A percentile compares a stretch with the other conserved stretches of the same genome.
phyloP scores from a whole-genome alignment of 2,329 filamentous ascomycete genomes.

The Tolypocladium inflatum region DNA sequence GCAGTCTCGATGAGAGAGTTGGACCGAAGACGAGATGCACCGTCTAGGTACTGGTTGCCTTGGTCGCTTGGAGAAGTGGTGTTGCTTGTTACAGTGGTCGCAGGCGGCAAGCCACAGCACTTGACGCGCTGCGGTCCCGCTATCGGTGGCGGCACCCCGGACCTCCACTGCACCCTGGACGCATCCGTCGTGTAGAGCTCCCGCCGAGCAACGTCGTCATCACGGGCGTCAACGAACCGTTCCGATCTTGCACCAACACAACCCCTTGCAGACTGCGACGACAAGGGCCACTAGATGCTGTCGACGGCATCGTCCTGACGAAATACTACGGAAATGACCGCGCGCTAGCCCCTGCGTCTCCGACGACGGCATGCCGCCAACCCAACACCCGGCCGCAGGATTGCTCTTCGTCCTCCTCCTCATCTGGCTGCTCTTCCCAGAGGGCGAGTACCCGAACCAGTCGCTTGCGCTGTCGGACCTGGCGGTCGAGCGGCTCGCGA shows the following conservation, averaged over 20 bases:
- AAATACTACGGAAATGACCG: neutral
- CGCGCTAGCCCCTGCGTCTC: slow-evolving; percentile 1
- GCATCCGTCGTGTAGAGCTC: neutral
- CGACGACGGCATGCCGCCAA: slow-evolving; percentile 29
- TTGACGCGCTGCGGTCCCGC: neutral
- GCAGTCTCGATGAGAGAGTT: neutral
- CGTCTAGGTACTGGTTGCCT: neutral
- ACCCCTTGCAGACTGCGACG: neutral
- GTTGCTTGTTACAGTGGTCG: neutral
- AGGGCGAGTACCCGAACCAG: slow-evolving; percentile 22
- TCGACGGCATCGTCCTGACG: neutral
- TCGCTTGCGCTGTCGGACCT: slow-evolving; percentile 24
- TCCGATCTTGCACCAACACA: neutral
- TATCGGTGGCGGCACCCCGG: neutral
- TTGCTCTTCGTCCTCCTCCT: slow-evolving; percentile 22
- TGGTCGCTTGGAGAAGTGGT: neutral
- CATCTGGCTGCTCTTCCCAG: slow-evolving; percentile 29
- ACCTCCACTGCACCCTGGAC: neutral
- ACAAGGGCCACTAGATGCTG: neutral
- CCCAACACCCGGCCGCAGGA: slow-evolving; percentile 28
- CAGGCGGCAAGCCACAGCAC: neutral
- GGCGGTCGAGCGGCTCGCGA: slow-evolving; percentile 35
- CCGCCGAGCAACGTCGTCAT: neutral
- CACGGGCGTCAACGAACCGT: neutral
- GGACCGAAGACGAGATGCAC: neutral